phyloP scores from a whole-genome alignment of 2,329 filamentous ascomycete species.

The Penicillium carneum region DNA sequence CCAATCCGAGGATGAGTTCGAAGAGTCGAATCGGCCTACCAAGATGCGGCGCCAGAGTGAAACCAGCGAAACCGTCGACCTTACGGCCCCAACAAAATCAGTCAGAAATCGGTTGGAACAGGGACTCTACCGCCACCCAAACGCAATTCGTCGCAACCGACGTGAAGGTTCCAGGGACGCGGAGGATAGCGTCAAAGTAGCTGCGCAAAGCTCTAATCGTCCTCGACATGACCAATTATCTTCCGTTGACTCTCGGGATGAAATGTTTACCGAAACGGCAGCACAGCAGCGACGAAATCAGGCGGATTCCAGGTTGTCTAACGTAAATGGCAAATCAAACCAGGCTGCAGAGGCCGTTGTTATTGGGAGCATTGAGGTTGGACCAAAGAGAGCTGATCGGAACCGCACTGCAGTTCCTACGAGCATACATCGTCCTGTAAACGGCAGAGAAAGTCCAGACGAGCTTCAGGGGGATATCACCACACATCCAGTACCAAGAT shows the following conservation, averaged over 20 bases:
- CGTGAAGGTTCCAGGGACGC: slow-evolving; percentile 33
- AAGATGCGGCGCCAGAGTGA: slow-evolving; percentile 43
- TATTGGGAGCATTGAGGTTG: slow-evolving; percentile 5
- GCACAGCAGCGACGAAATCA: slow-evolving; percentile 34
- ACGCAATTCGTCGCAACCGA: background rate
- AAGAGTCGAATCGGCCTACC: slow-evolving; percentile 33
- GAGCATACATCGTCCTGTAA: slow-evolving; percentile 16
- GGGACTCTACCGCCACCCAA: background rate
- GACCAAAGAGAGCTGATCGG: background rate
- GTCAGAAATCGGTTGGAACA: background rate
- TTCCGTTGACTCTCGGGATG: slow-evolving; percentile 29
- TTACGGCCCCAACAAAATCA: slow-evolving; percentile 2
- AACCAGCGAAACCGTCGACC: slow-evolving; percentile 1
- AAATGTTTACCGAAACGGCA: slow-evolving; percentile 37
- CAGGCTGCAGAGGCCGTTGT: background rate
- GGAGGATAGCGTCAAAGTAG: slow-evolving; percentile 28
- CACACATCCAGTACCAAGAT: slow-evolving; percentile 31
- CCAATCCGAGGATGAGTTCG: slow-evolving; percentile 25
- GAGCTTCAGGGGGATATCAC: slow-evolving; percentile 51
- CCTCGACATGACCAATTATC: slow-evolving; percentile 6
- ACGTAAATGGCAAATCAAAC: slow-evolving; percentile 4
- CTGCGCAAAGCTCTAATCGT: slow-evolving; percentile 7
- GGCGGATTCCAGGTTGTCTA: background rate
- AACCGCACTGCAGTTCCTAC: slow-evolving; percentile 5
- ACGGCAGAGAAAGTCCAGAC: slow-evolving; percentile 49